Conservation (phyloP, 1,139 yeast genomes). For the Yamadazyma membranifaciens region DNA sequence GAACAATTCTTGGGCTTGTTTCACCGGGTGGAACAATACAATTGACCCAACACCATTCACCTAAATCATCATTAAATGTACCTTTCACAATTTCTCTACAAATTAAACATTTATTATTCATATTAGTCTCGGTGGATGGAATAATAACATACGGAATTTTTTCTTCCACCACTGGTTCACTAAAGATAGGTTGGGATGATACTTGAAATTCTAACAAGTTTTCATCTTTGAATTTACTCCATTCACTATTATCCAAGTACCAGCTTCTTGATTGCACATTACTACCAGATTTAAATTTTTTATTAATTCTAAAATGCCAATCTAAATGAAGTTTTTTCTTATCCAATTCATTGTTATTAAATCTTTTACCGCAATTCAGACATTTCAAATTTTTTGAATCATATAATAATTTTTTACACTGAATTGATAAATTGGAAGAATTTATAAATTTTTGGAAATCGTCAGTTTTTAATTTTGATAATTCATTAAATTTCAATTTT, state of each 20-base stretch:
- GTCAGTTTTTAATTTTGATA: conserved; percentile 22
- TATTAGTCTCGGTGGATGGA: conserved; percentile 67
- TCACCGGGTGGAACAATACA: conserved; percentile 70
- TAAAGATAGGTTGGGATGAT: conserved; percentile 10
- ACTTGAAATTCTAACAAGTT: conserved; percentile 39
- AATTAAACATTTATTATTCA: conserved; percentile 75
- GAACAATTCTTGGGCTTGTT: conserved; percentile 52
- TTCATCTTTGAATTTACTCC: conserved; percentile 74
- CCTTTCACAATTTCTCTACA: conserved; percentile 84
- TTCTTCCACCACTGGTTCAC: conserved; percentile 11
- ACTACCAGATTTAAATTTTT: conserved; percentile 53
- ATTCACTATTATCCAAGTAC: conserved; percentile 72
- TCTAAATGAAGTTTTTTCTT: conserved; percentile 69
- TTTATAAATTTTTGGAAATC: conserved; percentile 40
- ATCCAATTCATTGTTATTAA: conserved; percentile 53
- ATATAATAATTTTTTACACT: conserved; percentile 44
- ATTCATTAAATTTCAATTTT: conserved; percentile 26
- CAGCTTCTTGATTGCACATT: conserved; percentile 72
- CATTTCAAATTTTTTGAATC: conserved; percentile 75
- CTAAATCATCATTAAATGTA: conserved; percentile 81
- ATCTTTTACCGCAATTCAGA: conserved; percentile 86
- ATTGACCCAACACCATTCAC: conserved; percentile 95
- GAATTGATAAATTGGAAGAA: conserved; percentile 27
- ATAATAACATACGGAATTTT: conserved; percentile 56
- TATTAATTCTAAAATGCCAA: conserved; percentile 95